These are phyloP conservation scores for Austroboletus eburneus DNA, from an alignment of 768 basidiomycete species.

Conservation along the genomic window DNA sequence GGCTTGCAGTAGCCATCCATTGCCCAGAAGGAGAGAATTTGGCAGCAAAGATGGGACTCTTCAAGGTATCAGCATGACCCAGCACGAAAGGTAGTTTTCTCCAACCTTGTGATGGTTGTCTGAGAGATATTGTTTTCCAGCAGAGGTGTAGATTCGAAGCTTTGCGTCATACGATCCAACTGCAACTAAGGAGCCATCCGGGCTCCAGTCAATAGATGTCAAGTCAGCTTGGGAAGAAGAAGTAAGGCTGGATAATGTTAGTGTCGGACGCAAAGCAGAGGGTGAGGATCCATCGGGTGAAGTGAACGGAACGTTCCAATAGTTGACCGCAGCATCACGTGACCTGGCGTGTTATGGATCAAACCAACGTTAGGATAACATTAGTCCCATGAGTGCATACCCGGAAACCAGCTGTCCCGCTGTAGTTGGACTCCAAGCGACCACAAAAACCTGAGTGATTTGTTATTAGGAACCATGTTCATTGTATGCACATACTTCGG, in stretches of 20 bases:
- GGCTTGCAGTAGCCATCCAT: slow-evolving; percentile 71
- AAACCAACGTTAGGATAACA: slow-evolving; percentile 1
- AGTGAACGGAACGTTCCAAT: slow-evolving; percentile 62
- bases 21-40: slow-evolving; percentile 71
- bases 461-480: slow-evolving; percentile 5
- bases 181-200: slow-evolving; percentile 67
- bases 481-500: slow-evolving; percentile 43
- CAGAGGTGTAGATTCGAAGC: slow-evolving; percentile 61
- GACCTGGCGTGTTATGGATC: slow-evolving; percentile 42
- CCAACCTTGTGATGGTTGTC: slow-evolving; percentile 64
- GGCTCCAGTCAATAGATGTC: slow-evolving; percentile 75
- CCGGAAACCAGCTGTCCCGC: slow-evolving; percentile 66
- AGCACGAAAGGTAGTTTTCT: not conserved
- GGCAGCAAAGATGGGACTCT: slow-evolving; percentile 80
- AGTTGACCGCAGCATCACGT: slow-evolving; percentile 68
- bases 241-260: slow-evolving; percentile 47
- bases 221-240: slow-evolving; percentile 53
- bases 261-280: slow-evolving; percentile 31
- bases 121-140: slow-evolving; percentile 60
- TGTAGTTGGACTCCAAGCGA: slow-evolving; percentile 69
- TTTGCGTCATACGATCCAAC: slow-evolving; percentile 74
- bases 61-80: slow-evolving; percentile 23
- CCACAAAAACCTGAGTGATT: slow-evolving; percentile 64
- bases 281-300: slow-evolving; percentile 17
- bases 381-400: slow-evolving; percentile 36